These are phyloP conservation scores for Lablab purpureus DNA, from an alignment of 306 rosid species.

Conservation along the genomic window DNA sequence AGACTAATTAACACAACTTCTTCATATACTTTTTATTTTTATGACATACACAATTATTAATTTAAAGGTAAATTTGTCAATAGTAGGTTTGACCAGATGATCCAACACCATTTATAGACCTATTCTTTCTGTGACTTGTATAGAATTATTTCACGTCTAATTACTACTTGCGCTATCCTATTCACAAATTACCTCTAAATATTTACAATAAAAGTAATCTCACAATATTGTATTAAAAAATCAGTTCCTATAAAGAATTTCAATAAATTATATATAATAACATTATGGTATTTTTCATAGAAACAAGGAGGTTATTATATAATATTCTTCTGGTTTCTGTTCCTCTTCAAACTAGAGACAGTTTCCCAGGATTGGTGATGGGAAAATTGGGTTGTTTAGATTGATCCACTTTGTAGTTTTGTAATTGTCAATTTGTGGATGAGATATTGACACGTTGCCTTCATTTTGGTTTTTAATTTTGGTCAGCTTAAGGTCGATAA, in stretches of 20 bases:
- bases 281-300: neutral
- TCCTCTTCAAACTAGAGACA: neutral
- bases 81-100: neutral
- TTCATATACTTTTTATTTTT: neutral
- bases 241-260: no score
- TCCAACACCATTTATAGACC: neutral
- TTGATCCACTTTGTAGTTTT: slow-evolving; percentile 42
- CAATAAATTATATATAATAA: no score
- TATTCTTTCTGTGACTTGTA: neutral
- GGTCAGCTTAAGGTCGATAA: slow-evolving; percentile 31
- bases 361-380: neutral
- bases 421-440: neutral
- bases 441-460: neutral
- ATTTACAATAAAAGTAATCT: no score
- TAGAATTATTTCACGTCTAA: neutral
- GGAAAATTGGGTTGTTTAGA: neutral
- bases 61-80: neutral
- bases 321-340: neutral
- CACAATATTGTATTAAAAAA: no score
- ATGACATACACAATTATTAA: neutral
- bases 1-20: neutral
- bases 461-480: neutral
- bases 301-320: neutral
- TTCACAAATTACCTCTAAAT: neutral
- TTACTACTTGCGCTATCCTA: neutral